Conservation (phyloP, 1,284 basidiomycete species). For the Pascua guehoae region DNA sequence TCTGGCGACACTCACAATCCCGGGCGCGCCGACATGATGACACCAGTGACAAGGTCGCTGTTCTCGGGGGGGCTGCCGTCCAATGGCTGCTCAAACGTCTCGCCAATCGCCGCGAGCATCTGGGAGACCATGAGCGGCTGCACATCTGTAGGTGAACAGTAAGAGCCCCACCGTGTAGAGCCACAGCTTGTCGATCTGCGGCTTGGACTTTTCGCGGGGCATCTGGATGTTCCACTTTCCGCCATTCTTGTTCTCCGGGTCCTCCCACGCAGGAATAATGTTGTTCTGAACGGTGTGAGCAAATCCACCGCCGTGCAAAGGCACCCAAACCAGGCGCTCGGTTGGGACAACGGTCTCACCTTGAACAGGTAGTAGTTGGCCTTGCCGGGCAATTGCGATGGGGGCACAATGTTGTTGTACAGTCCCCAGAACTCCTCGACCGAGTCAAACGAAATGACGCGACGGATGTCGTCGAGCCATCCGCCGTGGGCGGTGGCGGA, state of each 20-base stretch:
- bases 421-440: conserved; percentile 99
- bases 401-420: conserved; percentile 97
- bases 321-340: conserved; percentile 4
- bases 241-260: conserved; percentile 89
- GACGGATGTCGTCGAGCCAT: conserved; percentile 97
- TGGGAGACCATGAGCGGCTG: conserved; percentile 38
- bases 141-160: neutral
- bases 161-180: conserved; percentile 73
- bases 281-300: conserved; percentile 60
- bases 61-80: conserved; percentile 47
- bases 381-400: conserved; percentile 88
- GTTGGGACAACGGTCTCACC: too few species aligned
- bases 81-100: conserved; percentile 82
- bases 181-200: conserved; percentile 90
- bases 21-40: conserved; percentile 89
- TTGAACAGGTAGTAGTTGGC: conserved; percentile 99
- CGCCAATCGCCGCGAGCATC: conserved; percentile 96
- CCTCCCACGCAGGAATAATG: conserved; percentile 96
- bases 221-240: conserved; percentile 99
- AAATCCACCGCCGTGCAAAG: neutral
- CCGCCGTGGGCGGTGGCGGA: conserved; percentile 62
- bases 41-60: conserved; percentile 78
- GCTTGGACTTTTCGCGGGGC: conserved; percentile 87
- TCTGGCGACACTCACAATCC: conserved; percentile 60
- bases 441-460: conserved; percentile 86